These are phyloP conservation scores for Straminergon stramineum DNA, from an alignment of 225 moss, liverwort and hornwort species.

Conservation along the genomic window DNA sequence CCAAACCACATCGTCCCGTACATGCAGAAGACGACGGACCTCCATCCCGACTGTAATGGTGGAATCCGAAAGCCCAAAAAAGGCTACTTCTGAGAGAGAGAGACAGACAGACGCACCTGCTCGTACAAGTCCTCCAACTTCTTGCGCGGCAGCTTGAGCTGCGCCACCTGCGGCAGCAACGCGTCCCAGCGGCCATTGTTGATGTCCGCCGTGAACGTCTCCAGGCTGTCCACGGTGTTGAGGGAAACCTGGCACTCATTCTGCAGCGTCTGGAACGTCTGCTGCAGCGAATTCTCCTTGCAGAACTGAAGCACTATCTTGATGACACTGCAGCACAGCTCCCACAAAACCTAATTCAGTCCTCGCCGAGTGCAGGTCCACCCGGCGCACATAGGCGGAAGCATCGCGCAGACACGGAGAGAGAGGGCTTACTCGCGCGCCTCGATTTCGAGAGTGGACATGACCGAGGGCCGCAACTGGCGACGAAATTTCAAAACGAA, in stretches of 20 bases:
- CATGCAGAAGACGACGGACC: neutral
- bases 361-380: neutral
- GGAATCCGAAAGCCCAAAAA: neutral
- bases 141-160: constrained; percentile 97
- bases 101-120: constrained; percentile 39
- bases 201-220: constrained; percentile 89
- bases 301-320: constrained; percentile 98
- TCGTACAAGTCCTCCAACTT: constrained; percentile 98
- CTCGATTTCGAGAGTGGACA: constrained; percentile 99
- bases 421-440: constrained; percentile 68
- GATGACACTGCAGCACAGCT: constrained; percentile 63
- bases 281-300: constrained; percentile 99
- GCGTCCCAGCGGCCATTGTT: constrained; percentile 99
- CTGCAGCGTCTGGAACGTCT: constrained; percentile 98
- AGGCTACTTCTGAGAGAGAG: too few species aligned
- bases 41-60: neutral
- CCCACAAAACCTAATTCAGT: constrained; percentile 11
- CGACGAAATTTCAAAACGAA: neutral
- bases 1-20: neutral
- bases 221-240: constrained; percentile 96
- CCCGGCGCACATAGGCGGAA: neutral
- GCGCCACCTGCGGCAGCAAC: constrained; percentile 95
- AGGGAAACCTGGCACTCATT: constrained; percentile 99
- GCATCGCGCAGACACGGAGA: neutral
- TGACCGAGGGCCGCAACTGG: constrained; percentile 26